Base-by-base conservation (phyloP, 176 grass and related monocot species). In the Juncus effusus region DNA sequence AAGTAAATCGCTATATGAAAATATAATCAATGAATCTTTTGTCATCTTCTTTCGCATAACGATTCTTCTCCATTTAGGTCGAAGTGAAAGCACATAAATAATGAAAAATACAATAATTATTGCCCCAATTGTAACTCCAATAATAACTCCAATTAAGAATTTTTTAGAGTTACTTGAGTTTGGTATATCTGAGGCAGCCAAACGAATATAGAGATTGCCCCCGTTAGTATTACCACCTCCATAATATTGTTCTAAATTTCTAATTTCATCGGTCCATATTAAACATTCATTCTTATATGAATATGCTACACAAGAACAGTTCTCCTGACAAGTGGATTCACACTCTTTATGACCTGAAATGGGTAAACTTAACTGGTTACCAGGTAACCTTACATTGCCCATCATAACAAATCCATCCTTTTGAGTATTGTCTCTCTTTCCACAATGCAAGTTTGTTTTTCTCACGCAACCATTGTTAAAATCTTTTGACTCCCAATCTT, bases 271-370 rank as follows among this genome's bases (percentile, higher is more conserved):
- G 19, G 74, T 62, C 86, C 86, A 90, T 28, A 79, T 42, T 11
- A 52, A 35, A 40, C 82, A 90, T 7, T 47, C 44, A 8, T 40
- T 54, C 4, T 38, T n/a, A 15, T 76, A 77, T 15, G 82, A 60
- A 64, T 85, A 90, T 15, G 76, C 79, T 6, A 4, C 67, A 65
- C 86, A 90, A 19, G 67, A 44, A 41, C 86, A 90, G 4, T 60
- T 82, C 58, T 50, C 75, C 65, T 42, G n/a, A 51, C 87, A 90
- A 52, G 65, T 52, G 53, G 7, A 47, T 52, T 59, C 53, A 62
- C 87, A 90, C 10, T 76, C 72, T 62, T 62, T 12, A 47, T 38
- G 6, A 40, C 61, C 36, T 11, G 15, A 38, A 44, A 35, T 76
- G 7, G 3, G 8, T 13, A 70, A 69, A 36, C 10, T 9, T 0